Conservation (phyloP, 768 basidiomycete genomes). For the Tulasnella sp. region DNA sequence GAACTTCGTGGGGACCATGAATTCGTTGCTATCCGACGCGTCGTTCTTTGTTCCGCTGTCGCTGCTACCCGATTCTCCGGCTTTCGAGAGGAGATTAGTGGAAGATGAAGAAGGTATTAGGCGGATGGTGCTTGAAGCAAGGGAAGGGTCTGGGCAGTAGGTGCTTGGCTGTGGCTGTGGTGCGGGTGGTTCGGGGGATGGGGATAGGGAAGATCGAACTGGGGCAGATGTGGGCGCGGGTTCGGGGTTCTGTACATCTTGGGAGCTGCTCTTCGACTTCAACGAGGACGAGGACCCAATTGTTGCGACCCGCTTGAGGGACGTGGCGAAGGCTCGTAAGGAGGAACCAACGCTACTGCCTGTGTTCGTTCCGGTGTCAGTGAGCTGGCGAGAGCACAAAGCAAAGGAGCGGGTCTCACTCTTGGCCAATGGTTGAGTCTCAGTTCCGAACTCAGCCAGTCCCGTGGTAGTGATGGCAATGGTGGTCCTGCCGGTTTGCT, state of each 20-base stretch:
- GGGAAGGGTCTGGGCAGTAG: slow-evolving; percentile 30
- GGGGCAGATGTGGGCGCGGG: neutral
- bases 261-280: slow-evolving; percentile 21
- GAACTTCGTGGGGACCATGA: slow-evolving; percentile 14
- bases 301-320: slow-evolving; percentile 47
- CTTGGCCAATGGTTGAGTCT: slow-evolving; percentile 45
- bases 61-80: neutral
- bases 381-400: slow-evolving; percentile 9
- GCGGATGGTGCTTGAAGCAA: slow-evolving; percentile 37
- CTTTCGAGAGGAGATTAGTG: neutral
- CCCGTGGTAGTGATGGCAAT: neutral
- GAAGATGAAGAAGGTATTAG: slow-evolving; percentile 33
- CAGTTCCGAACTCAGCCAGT: slow-evolving; percentile 74
- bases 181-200: slow-evolving; percentile 14
- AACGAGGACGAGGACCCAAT: neutral
- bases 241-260: neutral
- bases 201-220: slow-evolving; percentile 1
- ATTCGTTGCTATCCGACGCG: slow-evolving; percentile 13
- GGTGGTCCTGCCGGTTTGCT: neutral
- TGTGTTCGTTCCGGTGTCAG: slow-evolving; percentile 41
- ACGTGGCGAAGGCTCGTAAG: slow-evolving; percentile 73
- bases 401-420: slow-evolving; percentile 1
- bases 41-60: slow-evolving; percentile 12
- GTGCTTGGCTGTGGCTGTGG: neutral
- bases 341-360: slow-evolving; percentile 70